Evolutionary conservation across 176 grass and related monocot species (phyloP), one percentile per base, ranked within the genome.

Genomic region (Avena insularis): DNA sequence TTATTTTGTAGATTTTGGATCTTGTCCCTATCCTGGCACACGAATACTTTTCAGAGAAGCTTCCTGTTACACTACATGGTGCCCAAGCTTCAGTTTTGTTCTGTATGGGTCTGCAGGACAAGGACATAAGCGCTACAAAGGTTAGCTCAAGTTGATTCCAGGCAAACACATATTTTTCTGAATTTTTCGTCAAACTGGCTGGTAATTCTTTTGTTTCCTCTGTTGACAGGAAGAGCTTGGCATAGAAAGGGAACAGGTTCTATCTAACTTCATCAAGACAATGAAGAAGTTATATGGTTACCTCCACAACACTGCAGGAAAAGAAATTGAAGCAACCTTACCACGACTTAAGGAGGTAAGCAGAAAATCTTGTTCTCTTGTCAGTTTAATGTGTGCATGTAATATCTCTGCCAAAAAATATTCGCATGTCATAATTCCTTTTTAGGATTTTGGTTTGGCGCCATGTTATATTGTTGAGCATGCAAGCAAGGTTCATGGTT

Each of bases 91-190:
- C 92, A 54, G 92, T 98, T 71, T 84, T 98, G 74, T 89, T 98
- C 85, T 98, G 92, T 83, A 94, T 94, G 92, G 96, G 93, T 80
- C 87, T 98, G 46, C 93, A 98, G 87, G 93, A 94, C 87, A 92
- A 94, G 51, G 96, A 98, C 27, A 40, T 98, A 75, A 77, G 90
- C 74, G 67, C 76, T 83, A 69, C 91, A 60, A 96, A 94, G 93
- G 96, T 98, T 31, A 83, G 88, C 36, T 79, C 19, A 61, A 33
- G 60, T 86, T 86, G 46, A 54, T 71, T 83, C 6, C 43, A 69
- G 61, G 0, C 38, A 49, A 86, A 21, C 14, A 15, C 49, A 83
- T 23, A 0, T 47, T 35, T 74, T 71, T 46, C 27, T 68, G 48
- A 50, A 29, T 63, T 81, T 78, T 15, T 90, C 36, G 21, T 76